Conservation (phyloP, 2,329 filamentous ascomycete species). For the Phaeosphaeriaceae sp. region DNA sequence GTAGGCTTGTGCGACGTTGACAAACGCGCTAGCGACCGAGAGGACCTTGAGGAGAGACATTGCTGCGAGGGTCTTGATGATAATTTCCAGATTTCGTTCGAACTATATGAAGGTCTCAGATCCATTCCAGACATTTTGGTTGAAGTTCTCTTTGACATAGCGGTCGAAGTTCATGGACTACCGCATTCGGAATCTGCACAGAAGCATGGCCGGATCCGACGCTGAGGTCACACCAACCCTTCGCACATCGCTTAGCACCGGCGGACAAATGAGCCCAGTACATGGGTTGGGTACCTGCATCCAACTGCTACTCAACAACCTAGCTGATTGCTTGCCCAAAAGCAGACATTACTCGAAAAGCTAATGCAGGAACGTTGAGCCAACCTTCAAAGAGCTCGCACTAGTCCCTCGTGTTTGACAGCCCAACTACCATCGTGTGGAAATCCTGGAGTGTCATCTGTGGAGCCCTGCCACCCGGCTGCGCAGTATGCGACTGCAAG, state of each 20-base stretch:
- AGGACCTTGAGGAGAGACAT: slow-evolving; percentile 1
- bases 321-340: neutral
- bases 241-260: neutral
- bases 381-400: slow-evolving; percentile 19
- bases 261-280: neutral
- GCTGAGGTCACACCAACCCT: neutral
- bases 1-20: slow-evolving; percentile 2
- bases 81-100: neutral
- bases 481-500: slow-evolving; percentile 62
- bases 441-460: slow-evolving; percentile 39
- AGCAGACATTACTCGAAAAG: neutral
- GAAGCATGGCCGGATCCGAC: neutral
- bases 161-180: slow-evolving; percentile 6
- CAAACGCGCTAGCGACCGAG: neutral
- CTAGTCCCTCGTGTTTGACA: slow-evolving; percentile 31
- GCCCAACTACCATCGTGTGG: slow-evolving; percentile 27
- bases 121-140: neutral
- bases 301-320: neutral
- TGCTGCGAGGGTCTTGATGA: neutral
- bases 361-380: neutral
- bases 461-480: slow-evolving; percentile 59
- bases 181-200: slow-evolving; percentile 7
- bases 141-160: neutral
- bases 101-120: slow-evolving; percentile 1
- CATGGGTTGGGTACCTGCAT: neutral